A percentile compares a stretch with the other conserved stretches of the same genome.
Evolutionary conservation across 305 asterid species (phyloP).

Genomic region (Solanum hybrid): DNA sequence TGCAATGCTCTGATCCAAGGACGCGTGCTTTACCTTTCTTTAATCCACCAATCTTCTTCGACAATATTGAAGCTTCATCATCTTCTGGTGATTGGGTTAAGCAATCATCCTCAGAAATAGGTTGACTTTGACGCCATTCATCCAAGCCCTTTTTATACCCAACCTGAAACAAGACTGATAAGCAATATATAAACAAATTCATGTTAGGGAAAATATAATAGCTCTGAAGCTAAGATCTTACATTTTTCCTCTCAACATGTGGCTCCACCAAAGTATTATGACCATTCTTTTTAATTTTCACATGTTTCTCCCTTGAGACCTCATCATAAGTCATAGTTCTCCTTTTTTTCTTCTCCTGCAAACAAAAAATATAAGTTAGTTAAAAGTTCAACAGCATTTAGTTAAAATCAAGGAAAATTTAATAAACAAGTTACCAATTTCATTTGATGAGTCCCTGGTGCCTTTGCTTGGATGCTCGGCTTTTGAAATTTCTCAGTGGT

Average conservation of each 20-base stretch:
- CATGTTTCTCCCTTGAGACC: not conserved
- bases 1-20: not conserved
- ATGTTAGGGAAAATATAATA: not conserved
- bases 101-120: not conserved
- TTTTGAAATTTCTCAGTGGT: not conserved
- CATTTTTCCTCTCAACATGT: not conserved
- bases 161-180: not conserved
- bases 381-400: not conserved
- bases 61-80: no score
- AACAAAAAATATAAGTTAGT: not conserved
- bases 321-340: not conserved
- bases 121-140: not conserved
- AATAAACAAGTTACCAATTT: not conserved
- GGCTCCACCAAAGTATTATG: not conserved
- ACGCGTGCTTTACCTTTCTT: not conserved
- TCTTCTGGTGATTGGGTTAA: no score
- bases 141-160: not conserved
- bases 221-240: not conserved
- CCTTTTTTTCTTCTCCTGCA: not conserved
- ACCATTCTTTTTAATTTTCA: not conserved
- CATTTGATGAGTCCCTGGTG: not conserved
- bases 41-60: not conserved
- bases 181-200: not conserved
- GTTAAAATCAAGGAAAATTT: not conserved
- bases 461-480: not conserved